Evolutionary conservation across 2,329 filamentous ascomycete genomes (phyloP).

Genomic region (Didymella pomorum): DNA sequence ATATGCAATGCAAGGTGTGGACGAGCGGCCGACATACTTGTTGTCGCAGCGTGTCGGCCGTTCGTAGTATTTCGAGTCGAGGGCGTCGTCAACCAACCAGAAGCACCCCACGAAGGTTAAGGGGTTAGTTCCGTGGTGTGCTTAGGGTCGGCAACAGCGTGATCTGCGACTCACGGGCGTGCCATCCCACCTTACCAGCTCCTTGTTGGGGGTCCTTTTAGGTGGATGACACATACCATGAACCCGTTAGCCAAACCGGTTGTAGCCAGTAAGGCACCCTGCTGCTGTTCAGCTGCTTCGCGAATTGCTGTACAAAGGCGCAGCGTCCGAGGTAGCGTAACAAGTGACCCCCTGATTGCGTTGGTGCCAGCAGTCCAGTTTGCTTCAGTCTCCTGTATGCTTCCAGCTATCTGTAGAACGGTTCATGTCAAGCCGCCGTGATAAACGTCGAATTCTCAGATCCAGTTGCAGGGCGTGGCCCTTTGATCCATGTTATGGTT

Average conservation of each 20-base stretch:
- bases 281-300: conserved; percentile 9
- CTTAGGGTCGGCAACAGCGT: conserved; percentile 2
- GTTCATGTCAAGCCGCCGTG: not conserved
- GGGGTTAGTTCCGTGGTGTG: conserved; percentile 16
- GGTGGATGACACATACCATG: conserved; percentile 23
- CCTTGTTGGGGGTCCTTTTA: conserved; percentile 10
- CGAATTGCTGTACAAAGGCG: not conserved
- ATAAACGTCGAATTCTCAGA: not conserved
- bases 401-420: not conserved
- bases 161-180: conserved; percentile 21
- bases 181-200: conserved; percentile 22
- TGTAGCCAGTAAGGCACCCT: conserved; percentile 2
- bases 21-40: conserved; percentile 11
- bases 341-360: not conserved
- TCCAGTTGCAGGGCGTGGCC: not conserved
- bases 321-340: not conserved
- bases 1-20: conserved; percentile 14
- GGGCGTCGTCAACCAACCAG: conserved; percentile 5
- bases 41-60: conserved; percentile 6
- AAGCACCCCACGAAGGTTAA: conserved; percentile 15
- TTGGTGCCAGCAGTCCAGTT: not conserved
- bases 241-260: conserved; percentile 15
- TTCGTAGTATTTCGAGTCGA: conserved; percentile 16
- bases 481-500: not conserved
- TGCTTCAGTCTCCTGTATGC: not conserved